These are phyloP conservation scores for Lichtheimia corymbifera DNA, from an alignment of 371 early-diverging fungal genomes.

Conservation along the genomic window DNA sequence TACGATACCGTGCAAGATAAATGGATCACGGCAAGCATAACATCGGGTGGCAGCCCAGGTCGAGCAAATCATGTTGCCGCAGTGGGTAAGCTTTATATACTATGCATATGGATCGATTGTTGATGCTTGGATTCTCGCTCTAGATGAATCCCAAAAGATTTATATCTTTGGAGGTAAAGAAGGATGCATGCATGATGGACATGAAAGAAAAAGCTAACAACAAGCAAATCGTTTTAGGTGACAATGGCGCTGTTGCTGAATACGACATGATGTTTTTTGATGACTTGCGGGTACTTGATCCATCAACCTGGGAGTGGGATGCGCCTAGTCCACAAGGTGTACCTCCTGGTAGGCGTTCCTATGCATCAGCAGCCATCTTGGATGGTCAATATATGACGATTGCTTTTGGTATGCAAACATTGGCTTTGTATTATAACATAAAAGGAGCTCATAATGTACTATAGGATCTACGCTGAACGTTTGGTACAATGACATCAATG, in stretches of 20 bases:
- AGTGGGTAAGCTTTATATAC: constrained; percentile 28
- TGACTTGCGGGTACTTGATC: constrained; percentile 14
- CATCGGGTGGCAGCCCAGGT: background rate
- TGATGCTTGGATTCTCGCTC: constrained; percentile 6
- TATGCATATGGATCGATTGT: background rate
- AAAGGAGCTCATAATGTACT: background rate
- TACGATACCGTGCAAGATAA: constrained; percentile 26
- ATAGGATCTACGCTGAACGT: constrained; percentile 35
- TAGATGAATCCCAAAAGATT: constrained; percentile 30
- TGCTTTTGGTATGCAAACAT: constrained; percentile 38
- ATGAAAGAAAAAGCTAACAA: too few species aligned
- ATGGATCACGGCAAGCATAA: background rate
- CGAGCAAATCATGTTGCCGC: constrained; percentile 36
- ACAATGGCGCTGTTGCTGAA: background rate
- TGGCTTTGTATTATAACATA: background rate
- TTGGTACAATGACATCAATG: constrained; percentile 49
- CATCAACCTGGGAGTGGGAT: constrained; percentile 40
- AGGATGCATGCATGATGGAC: background rate
- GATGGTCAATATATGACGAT: constrained; percentile 34
- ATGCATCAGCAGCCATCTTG: constrained; percentile 36
- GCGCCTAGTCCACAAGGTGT: constrained; percentile 32
- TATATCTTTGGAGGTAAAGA: constrained; percentile 47
- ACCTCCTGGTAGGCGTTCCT: constrained; percentile 43
- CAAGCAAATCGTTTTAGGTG: background rate
- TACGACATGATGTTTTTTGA: too few species aligned